Conservation (phyloP, 352 stramenopile species). For the Globisporangium spinosum region DNA sequence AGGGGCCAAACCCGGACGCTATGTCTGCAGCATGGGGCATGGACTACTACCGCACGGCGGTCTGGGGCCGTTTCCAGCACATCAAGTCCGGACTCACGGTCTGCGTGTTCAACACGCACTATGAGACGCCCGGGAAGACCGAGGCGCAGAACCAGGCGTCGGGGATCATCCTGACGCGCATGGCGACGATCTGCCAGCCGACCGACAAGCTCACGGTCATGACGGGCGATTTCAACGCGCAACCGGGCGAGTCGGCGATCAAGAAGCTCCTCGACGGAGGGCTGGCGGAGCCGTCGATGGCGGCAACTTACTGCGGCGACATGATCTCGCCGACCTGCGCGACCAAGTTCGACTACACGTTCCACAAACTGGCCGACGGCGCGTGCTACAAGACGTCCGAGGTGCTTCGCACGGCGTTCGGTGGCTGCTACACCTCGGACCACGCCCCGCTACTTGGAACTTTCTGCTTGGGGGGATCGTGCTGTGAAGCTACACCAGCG, state of each 20-base stretch:
- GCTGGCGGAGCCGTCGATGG: conserved; percentile 38
- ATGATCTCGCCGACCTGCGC: conserved; percentile 51
- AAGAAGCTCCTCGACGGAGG: conserved; percentile 42
- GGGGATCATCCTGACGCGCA: conserved; percentile 56
- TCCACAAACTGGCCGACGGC: conserved; percentile 35
- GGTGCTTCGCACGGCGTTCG: conserved; percentile 57
- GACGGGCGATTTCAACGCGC: conserved; percentile 65
- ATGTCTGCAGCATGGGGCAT: conserved; percentile 59
- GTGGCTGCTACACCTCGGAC: conserved; percentile 72
- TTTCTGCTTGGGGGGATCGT: conserved; percentile 59
- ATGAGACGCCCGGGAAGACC: conserved; percentile 74
- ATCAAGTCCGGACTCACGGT: conserved; percentile 49
- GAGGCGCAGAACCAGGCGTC: conserved; percentile 62
- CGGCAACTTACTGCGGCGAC: conserved; percentile 65
- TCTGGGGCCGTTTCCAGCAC: conserved; percentile 73
- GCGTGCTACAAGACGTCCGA: conserved; percentile 49
- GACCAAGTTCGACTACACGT: conserved; percentile 73
- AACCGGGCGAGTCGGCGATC: conserved; percentile 59
- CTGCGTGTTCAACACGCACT: conserved; percentile 81
- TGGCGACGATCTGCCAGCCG: conserved; percentile 44
- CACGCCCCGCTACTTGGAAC: conserved; percentile 55
- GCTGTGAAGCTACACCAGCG: conserved; percentile 34
- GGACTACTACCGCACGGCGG: conserved; percentile 68
- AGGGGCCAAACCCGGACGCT: conserved; percentile 44
- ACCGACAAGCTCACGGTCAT: conserved; percentile 60